Evolutionary conservation across 176 grass and related monocot genomes (phyloP), one percentile per base, ranked within the genome.

Genomic region (Carex scoparia): DNA sequence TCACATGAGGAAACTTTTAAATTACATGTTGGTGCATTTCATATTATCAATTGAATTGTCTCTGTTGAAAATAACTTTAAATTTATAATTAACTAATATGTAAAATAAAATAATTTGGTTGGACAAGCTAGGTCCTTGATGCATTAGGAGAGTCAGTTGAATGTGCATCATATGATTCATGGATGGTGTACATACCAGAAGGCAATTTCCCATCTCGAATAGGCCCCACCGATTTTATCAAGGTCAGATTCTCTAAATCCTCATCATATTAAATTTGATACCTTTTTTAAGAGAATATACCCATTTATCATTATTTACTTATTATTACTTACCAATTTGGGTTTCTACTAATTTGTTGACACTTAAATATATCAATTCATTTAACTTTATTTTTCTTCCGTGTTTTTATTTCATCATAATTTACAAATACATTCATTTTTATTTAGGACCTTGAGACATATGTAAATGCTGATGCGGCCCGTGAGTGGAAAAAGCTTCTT

Each of bases 121-220:
- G 37, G 1, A 65, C 80, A 54, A 11, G 18, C 53, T 85, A 98
- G 93, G 91, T 98, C 23, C 91, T 98, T n/a, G 96, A 98, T 86
- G 96, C 96, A 5, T 77, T 98, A 78, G 93, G 96, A 0, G 87
- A 95, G 85, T 84, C 91, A 13, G 87, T 94, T 10, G 88, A 88
- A 4, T 98, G 93, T 59, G 93, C 84, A 0, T 95, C 89, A 0
- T 98, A 98, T 85, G 89, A 95, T 75, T 98, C 96, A 13, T 98
- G 93, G 93, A 98, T 98, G 96, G 93, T 98, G n/a, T 94, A 98
- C 87, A 72, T 92, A 63, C 96, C 93, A 56, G 91, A 99, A 88
- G 96, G 90, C 31, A 90, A 99, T 44, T 99, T 99, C 59, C 80
- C 91, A 62, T 95, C 93, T 10, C 63, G 85, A 79, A 98, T 98